Evolutionary conservation across 495 filamentous ascomycete species (phyloP).

Genomic region (Penicillium daleae): DNA sequence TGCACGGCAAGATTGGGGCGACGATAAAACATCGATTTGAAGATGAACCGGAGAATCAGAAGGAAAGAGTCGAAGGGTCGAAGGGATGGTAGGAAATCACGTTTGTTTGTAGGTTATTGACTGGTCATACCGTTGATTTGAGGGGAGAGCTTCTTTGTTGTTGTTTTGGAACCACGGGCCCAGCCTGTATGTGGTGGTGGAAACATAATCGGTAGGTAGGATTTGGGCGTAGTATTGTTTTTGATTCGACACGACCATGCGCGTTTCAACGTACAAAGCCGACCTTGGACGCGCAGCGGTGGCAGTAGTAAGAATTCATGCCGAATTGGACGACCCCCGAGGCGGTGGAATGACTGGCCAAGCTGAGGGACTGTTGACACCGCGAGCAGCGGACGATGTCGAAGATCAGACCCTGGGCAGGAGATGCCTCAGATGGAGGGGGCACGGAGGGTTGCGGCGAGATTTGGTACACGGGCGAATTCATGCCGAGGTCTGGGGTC

Average conservation of each 20-base stretch:
- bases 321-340: conserved; percentile 69
- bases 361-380: conserved; percentile 53
- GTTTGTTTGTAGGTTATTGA: not conserved
- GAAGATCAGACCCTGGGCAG: conserved; percentile 29
- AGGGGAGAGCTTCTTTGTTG: not conserved
- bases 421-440: conserved; percentile 6
- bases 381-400: conserved; percentile 55
- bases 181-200: conserved; percentile 1
- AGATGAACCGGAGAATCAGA: not conserved
- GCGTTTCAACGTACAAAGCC: conserved; percentile 65
- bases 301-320: conserved; percentile 81
- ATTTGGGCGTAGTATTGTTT: not conserved
- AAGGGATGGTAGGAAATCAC: not conserved
- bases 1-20: not conserved
- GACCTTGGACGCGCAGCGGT: conserved; percentile 71
- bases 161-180: not conserved
- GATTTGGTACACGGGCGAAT: conserved; percentile 44
- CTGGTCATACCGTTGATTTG: not conserved
- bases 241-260: not conserved
- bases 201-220: not conserved
- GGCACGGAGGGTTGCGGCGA: conserved; percentile 20
- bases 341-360: conserved; percentile 41
- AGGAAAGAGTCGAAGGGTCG: not conserved
- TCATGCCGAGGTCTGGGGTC: conserved; percentile 37
- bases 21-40: not conserved